Conservation (phyloP, 192 early-diverging fungal species). For the Phycomyces blakesleeanus region DNA sequence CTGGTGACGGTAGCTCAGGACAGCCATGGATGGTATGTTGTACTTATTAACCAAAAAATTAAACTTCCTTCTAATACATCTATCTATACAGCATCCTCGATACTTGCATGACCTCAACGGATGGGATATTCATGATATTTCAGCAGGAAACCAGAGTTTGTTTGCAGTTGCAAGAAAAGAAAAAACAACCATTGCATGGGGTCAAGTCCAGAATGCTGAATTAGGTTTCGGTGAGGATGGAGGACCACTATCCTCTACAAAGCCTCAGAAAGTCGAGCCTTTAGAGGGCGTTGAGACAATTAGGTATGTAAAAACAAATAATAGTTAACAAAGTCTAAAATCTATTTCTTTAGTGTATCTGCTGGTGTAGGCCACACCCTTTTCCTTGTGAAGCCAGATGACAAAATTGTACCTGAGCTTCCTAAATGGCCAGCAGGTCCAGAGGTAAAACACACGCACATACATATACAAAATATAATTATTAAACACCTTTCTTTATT, state of each 20-base stretch:
- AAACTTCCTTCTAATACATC: not conserved
- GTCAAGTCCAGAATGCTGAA: constrained; percentile 41
- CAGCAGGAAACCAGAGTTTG: constrained; percentile 39
- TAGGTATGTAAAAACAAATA: constrained; percentile 13
- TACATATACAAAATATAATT: not conserved
- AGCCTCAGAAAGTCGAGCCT: constrained; percentile 42
- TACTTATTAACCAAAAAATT: not conserved
- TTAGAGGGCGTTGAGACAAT: constrained; percentile 38
- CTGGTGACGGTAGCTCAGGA: constrained; percentile 48
- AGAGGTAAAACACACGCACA: constrained; percentile 16
- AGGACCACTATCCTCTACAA: constrained; percentile 31
- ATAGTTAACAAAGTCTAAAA: not conserved
- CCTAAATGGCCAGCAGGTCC: constrained; percentile 43
- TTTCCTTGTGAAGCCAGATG: constrained; percentile 39
- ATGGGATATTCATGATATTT: constrained; percentile 30
- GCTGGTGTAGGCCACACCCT: constrained; percentile 42
- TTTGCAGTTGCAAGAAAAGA: constrained; percentile 33
- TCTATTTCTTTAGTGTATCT: constrained; percentile 14
- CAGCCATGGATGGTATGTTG: constrained; percentile 44
- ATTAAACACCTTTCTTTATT: not conserved
- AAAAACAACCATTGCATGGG: constrained; percentile 43
- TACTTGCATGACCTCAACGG: constrained; percentile 46
- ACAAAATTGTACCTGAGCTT: constrained; percentile 41
- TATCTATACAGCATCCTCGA: constrained; percentile 25
- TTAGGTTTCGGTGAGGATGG: constrained; percentile 45